phyloP scores from a whole-genome alignment of 1,284 basidiomycete genomes.

The Naganishia cerealis region DNA sequence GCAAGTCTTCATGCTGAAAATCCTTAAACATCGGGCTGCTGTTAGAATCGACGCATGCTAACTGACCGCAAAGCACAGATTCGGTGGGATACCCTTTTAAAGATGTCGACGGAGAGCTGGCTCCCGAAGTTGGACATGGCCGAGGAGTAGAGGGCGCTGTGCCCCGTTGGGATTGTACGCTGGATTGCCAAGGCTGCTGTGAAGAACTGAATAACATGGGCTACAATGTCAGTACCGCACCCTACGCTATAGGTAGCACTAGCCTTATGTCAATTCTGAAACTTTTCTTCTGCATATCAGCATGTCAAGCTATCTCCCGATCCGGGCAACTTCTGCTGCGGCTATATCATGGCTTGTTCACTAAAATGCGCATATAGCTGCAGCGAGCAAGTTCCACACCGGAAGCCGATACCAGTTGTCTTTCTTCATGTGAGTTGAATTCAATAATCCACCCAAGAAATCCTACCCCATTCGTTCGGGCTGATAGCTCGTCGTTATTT shows the following conservation, averaged over 20 bases:
- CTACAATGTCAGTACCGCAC: background rate
- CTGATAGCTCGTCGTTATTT: background rate
- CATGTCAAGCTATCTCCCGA: conserved; percentile 21
- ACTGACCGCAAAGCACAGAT: background rate
- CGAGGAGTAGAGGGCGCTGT: background rate
- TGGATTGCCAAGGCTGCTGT: conserved; percentile 16
- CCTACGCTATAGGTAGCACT: background rate
- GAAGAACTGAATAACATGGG: conserved; percentile 9
- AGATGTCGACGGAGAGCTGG: conserved; percentile 19
- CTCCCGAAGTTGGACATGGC: conserved; percentile 1
- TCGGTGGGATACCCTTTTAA: background rate
- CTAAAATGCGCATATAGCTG: conserved; percentile 8
- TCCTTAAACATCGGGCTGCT: background rate
- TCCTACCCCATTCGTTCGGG: background rate
- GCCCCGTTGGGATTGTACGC: conserved; percentile 1
- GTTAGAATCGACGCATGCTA: background rate
- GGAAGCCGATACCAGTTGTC: conserved; percentile 11
- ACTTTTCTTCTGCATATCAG: background rate
- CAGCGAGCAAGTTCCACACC: background rate
- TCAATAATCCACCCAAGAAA: background rate
- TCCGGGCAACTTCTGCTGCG: conserved; percentile 15
- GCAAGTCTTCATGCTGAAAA: background rate
- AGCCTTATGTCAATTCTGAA: background rate
- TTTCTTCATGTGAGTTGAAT: conserved; percentile 13
- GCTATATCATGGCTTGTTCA: conserved; percentile 13